Base-by-base conservation (phyloP, 1,139 yeast genomes). In the Yamadazyma trypodendri region DNA sequence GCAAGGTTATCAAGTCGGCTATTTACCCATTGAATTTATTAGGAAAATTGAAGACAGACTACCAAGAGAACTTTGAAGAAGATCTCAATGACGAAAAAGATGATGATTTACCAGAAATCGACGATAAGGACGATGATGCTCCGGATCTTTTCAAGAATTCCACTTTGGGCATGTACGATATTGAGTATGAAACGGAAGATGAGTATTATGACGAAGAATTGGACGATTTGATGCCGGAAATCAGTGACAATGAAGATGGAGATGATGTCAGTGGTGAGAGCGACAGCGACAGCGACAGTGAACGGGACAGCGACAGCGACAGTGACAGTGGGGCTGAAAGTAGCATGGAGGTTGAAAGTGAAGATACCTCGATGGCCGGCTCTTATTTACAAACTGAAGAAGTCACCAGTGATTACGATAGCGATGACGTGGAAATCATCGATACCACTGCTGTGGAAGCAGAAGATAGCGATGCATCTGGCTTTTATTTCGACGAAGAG, bases 161-260 rank as follows among this genome's bases (percentile, higher is more conserved):
- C 0, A 87, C 97, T 0, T 69, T 90, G 36, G 97, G 97, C 2
- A 89, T 90, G 96, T 90, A 85, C 55, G 97, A 90, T 51, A 81
- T 86, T 36, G 95, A 85, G 37, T 74, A 79, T 28, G 88, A 82
- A 44, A 81, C 83, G 37, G 90, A 84, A 33, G 61, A 58, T 23
- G 28, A 29, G 22, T 62, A 56, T 22, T 59, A 58, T 21, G 65
- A 56, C 23, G 69, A 65, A 35, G 63, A 55, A 4, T 21, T 41
- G 13, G 42, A 35, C 14, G 71, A 55, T 2, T 48, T 66, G 32
- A 54, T 63, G 54, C 63, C 69, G 2, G 70, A 60, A 29, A 72
- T 63, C 11, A 51, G 56, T 10, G 44, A 61, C 2, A 62, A 55
- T 20, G 62, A 30, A 57, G 44, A 42, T 34, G 54, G 45, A 25